Base-by-base conservation (phyloP, 352 stramenopile genomes). In the Phytopythium boreale region DNA sequence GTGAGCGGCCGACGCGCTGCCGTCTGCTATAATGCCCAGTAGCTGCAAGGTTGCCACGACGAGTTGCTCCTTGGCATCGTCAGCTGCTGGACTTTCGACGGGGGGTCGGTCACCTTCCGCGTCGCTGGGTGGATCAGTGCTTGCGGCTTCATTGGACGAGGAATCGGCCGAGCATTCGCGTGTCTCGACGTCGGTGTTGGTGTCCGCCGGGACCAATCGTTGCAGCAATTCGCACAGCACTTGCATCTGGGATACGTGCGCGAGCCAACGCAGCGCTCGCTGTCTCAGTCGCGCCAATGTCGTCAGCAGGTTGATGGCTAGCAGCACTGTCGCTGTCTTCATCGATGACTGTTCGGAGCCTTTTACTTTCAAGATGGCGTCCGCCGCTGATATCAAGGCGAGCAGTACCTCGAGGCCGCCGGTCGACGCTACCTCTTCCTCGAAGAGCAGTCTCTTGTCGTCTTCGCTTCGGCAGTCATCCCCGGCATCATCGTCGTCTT, bases 301-400 rank as follows among this genome's bases (percentile, higher is more conserved):
- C 3, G 70, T 27, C 19, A 87, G 27, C 1, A 87, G 64, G 12
- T 66, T 62, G 14, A 83, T 29, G 17, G 64, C 67, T 20, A 83
- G 61, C 22, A 27, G 76, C 43, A 11, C 66, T 78, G 31, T 22
- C 43, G 1, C 50, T 59, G 15, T 69, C 49, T 7, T 56, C 49
- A 56, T 56, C 26, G 49, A 31, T 1, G 47, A 0, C 5, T 12
- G 29, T 20, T 24, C 17, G 24, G 26, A 11, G 26, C 44, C 7
- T 5, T 51, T 17, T 8, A 2, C 49, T 37, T 36, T 6, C 26
- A 56, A 31, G 15, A 34, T 5, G 1, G 0, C 55, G 7, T 62
- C 46, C 12, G 58, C 63, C 29, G 74, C 80, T 59, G 67, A 72
- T 15, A 26, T 50, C 12, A 82, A 34, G 14, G 36, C 62, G n/a